Evolutionary conservation across 83 land plant genomes (phyloP).

Genomic region (Larix sibirica): DNA sequence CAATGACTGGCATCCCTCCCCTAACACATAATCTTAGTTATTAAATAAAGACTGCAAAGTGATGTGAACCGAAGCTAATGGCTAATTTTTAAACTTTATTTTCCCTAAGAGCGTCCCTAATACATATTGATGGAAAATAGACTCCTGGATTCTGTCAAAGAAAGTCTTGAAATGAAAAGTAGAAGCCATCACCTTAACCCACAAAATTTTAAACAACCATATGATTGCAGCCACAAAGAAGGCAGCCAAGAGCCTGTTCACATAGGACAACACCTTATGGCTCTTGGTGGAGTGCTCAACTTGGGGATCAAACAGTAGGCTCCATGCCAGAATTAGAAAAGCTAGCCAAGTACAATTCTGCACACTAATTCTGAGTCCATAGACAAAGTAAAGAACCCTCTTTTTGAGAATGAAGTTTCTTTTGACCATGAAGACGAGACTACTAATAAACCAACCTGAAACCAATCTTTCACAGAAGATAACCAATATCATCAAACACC

Average conservation of each 20-base stretch:
- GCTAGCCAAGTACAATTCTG: slow-evolving; percentile 54
- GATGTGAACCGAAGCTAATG: too few relatives aligned
- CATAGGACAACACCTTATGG: slow-evolving; percentile 21
- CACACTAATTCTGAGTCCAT: slow-evolving; percentile 55
- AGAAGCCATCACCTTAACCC: slow-evolving; percentile 60
- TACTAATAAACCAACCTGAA: slow-evolving; percentile 53
- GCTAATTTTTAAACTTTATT: too few relatives aligned
- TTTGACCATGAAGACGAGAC: slow-evolving; percentile 33
- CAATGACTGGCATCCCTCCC: too few relatives aligned
- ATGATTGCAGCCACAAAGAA: slow-evolving; percentile 45
- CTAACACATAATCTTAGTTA: too few relatives aligned
- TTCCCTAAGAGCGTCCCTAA: slow-evolving; percentile 26
- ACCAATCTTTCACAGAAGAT: slow-evolving; percentile 64
- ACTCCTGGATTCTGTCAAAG: slow-evolving; percentile 71
- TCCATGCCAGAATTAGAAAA: slow-evolving; percentile 48
- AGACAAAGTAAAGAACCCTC: slow-evolving; percentile 52
- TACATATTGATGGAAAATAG: slow-evolving; percentile 59
- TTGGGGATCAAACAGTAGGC: slow-evolving; percentile 29
- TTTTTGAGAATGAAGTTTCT: too few relatives aligned
- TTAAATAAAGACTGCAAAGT: too few relatives aligned
- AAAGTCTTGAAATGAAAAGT: slow-evolving; percentile 59
- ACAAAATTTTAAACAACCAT: slow-evolving; percentile 48
- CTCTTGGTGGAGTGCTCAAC: slow-evolving; percentile 19
- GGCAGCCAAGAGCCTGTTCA: slow-evolving; percentile 31
- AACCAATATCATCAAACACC: slow-evolving; percentile 58